Conservation (phyloP, 306 rosid genomes). For the Fragaria iinumae region DNA sequence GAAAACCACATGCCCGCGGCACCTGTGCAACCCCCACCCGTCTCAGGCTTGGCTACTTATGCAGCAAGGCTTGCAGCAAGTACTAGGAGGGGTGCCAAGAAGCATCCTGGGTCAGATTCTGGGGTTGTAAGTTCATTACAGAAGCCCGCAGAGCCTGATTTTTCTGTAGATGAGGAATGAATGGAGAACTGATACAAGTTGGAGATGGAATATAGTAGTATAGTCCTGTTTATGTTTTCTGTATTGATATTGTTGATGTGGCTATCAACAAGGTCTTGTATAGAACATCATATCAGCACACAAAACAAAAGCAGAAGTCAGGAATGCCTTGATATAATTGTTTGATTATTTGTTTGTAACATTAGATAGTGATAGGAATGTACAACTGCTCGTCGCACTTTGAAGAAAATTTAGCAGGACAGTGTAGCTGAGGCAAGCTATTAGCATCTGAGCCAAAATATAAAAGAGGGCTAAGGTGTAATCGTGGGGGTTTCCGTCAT, state of each 20-base stretch:
- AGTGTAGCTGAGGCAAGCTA: background rate
- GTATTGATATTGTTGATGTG: background rate
- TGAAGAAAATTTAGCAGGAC: background rate
- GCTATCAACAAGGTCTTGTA: background rate
- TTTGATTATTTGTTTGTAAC: background rate
- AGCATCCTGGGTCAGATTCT: conserved; percentile 43
- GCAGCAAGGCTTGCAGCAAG: conserved; percentile 31
- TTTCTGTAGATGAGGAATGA: conserved; percentile 46
- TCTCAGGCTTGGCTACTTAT: conserved; percentile 24
- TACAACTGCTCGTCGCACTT: background rate
- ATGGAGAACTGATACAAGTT: background rate
- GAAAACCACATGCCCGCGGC: conserved; percentile 30
- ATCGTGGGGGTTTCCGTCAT: background rate
- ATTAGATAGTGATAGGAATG: background rate
- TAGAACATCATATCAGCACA: background rate
- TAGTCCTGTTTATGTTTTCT: background rate
- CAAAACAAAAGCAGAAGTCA: background rate
- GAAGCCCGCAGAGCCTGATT: conserved; percentile 83
- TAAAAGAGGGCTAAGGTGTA: background rate
- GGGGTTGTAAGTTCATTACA: conserved; percentile 54
- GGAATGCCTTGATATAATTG: background rate
- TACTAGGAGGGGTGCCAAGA: conserved; percentile 35
- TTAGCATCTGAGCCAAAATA: background rate
- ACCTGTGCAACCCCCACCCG: conserved; percentile 24
- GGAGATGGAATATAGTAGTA: background rate